These are phyloP conservation scores for Trametes cingulata DNA, from an alignment of 768 basidiomycete species.

Conservation along the genomic window DNA sequence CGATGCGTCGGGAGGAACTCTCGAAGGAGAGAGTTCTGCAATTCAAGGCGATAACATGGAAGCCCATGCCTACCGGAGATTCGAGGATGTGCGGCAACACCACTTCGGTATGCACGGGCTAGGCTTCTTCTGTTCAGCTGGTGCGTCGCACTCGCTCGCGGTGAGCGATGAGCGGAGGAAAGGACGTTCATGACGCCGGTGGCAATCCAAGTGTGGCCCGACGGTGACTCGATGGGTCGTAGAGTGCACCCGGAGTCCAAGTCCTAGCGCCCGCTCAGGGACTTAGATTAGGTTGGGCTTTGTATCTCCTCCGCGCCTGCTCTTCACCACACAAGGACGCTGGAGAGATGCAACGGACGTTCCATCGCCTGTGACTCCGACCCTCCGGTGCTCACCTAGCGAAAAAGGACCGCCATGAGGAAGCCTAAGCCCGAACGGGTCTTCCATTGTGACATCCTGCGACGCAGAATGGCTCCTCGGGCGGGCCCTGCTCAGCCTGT, in stretches of 20 bases:
- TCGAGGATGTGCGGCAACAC: conserved; percentile 1
- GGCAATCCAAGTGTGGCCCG: not conserved
- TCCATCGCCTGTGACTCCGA: conserved; percentile 12
- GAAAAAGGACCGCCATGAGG: conserved; percentile 3
- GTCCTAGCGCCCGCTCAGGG: not conserved
- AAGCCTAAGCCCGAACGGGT: conserved; percentile 3
- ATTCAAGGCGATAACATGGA: conserved; percentile 10
- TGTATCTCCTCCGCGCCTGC: conserved; percentile 16
- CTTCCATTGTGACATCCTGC: conserved; percentile 11
- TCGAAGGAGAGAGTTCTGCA: not conserved
- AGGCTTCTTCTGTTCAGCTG: not conserved
- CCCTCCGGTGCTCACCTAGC: conserved; percentile 9
- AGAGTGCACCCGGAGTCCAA: not conserved
- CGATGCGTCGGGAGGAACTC: conserved; percentile 12
- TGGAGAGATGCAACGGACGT: not conserved
- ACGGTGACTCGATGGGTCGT: not conserved
- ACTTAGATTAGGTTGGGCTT: conserved; percentile 17
- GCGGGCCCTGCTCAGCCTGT: conserved; percentile 5
- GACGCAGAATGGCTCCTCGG: conserved; percentile 6
- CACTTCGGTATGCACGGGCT: not conserved
- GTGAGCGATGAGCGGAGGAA: not conserved
- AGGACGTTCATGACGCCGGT: not conserved
- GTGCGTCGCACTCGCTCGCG: not conserved
- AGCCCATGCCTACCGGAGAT: conserved; percentile 4
- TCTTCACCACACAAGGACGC: not conserved